Base-by-base conservation (phyloP, 768 basidiomycete genomes). In the Chiua virens region DNA sequence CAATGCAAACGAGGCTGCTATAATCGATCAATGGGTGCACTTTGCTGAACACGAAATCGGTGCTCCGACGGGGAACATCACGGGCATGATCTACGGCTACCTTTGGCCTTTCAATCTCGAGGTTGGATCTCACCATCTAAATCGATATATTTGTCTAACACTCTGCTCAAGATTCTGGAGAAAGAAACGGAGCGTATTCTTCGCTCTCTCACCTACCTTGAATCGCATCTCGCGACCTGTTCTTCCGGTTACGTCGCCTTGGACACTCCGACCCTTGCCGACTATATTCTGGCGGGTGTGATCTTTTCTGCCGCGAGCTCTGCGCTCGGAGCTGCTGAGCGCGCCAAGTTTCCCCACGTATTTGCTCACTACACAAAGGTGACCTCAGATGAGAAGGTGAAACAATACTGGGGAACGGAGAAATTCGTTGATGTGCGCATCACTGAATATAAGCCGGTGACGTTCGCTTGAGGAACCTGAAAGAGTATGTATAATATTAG, bases 11-110 rank as follows among this genome's bases (percentile, higher is more conserved):
- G 62, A 63, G n/a, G 42, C 20, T 2, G 42, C 51, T 0, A 23
- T 52, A 2, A 25, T 64, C 13, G 59, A 64, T 45, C 63, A 63
- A n/a, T 64, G 62, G 59, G 14, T 45, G 7, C 63, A 61, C 44
- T 64, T 55, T 42, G 52, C 45, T 11, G 62, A 64, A 23, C 45
- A 46, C 2, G 63, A 64, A 20, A 45, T 64, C 21, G 34, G 47
- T 2, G 6, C 0, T 0, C 44, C 52, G 5, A 1, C 3, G 0
- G 14, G 37, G 8, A 9, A 0, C 20, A 10, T 35, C 37, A 32
- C 34, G 9, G 23, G 37, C 13, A 1, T 43, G 35, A 9, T 61
- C n/a, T 47, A 28, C 17, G 53, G 53, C 3, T 40, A 32, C 5
- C 1, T 22, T 21, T 30, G 43, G 1, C 25, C 47, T 1, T 61